phyloP scores from a whole-genome alignment of 352 stramenopile species.

The Pythium vanterpoolii region DNA sequence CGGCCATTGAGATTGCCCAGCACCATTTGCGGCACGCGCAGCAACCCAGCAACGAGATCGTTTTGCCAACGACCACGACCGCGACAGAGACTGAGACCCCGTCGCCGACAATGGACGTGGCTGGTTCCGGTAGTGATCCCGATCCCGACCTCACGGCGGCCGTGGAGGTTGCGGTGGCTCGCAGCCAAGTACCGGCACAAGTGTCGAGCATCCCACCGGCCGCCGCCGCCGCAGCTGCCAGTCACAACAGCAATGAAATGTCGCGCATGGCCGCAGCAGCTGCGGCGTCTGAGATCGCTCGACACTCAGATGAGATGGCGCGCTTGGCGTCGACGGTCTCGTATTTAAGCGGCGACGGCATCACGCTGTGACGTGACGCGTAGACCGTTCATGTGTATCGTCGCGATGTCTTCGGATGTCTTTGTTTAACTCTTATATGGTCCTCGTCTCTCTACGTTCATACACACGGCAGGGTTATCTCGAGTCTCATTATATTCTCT shows the following conservation, averaged over 20 bases:
- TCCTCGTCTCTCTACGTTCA: too few relatives aligned
- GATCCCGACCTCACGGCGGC: neutral
- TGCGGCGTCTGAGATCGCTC: slow-evolving; percentile 33
- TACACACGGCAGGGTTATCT: too few relatives aligned
- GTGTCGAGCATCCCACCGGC: slow-evolving; percentile 10
- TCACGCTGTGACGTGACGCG: slow-evolving; percentile 38
- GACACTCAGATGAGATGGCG: slow-evolving; percentile 53
- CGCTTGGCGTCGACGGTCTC: slow-evolving; percentile 47
- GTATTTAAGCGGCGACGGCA: slow-evolving; percentile 71
- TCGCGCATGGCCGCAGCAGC: slow-evolving; percentile 17
- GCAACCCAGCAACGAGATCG: slow-evolving; percentile 30
- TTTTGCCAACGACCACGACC: too few relatives aligned
- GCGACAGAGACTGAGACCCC: too few relatives aligned
- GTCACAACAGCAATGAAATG: slow-evolving; percentile 20
- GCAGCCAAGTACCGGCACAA: neutral
- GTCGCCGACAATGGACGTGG: neutral
- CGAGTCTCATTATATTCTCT: too few relatives aligned
- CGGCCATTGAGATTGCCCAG: slow-evolving; percentile 30
- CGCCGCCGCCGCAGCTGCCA: slow-evolving; percentile 12
- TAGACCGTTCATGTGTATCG: too few relatives aligned
- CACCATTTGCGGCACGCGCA: slow-evolving; percentile 18
- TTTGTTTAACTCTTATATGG: too few relatives aligned
- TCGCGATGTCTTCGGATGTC: too few relatives aligned
- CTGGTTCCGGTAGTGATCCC: neutral
- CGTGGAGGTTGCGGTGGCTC: too few relatives aligned